Conservation (phyloP, 139 green algal species). For the Asterochloris erici region DNA sequence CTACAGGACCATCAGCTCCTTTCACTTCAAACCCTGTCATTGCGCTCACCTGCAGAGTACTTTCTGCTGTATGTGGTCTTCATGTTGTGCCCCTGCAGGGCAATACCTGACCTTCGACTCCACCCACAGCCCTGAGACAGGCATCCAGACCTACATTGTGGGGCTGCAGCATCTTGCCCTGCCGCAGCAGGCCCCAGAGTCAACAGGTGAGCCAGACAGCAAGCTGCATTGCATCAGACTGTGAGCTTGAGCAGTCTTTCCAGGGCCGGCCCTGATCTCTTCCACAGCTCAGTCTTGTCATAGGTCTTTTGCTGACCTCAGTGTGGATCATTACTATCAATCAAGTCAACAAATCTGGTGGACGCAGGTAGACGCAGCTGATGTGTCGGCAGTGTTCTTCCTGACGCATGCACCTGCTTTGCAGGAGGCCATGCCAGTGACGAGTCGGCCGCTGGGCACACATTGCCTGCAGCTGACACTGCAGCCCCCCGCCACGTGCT, state of each 20-base stretch:
- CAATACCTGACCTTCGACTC: conserved; percentile 17
- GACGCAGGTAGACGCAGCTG: too few relatives aligned
- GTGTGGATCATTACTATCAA: background rate
- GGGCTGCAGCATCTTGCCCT: conserved; percentile 18
- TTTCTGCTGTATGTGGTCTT: too few relatives aligned
- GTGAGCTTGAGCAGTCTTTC: background rate
- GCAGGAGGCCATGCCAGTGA: too few relatives aligned
- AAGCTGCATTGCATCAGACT: background rate
- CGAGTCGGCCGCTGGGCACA: too few relatives aligned
- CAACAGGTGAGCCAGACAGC: background rate
- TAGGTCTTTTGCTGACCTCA: too few relatives aligned
- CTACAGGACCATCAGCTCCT: too few relatives aligned
- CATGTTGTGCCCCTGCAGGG: background rate
- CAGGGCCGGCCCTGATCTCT: too few relatives aligned
- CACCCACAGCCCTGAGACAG: conserved; percentile 18
- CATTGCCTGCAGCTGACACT: too few relatives aligned
- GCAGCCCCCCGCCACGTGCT: too few relatives aligned
- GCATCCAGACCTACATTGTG: conserved; percentile 17
- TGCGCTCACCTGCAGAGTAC: background rate
- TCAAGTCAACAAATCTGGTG: background rate
- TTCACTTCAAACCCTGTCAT: background rate
- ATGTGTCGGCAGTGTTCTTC: too few relatives aligned
- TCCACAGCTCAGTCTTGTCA: background rate
- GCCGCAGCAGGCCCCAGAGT: background rate
- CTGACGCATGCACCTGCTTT: too few relatives aligned